phyloP scores from a whole-genome alignment of 208 protist genomes.

The Leishmania mexicana region DNA sequence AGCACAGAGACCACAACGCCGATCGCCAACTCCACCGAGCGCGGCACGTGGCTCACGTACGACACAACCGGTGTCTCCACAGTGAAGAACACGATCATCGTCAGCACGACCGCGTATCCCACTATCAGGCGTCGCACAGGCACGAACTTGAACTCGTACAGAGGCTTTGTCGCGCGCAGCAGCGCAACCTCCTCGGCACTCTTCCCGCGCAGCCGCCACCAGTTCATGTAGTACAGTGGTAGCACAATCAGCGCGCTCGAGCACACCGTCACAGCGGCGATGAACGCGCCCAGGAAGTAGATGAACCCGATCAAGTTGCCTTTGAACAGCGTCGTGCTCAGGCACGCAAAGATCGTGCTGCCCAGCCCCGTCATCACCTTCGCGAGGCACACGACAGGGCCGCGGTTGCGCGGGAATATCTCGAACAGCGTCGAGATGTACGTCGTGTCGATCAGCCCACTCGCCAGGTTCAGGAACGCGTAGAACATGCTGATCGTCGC shows the following conservation, averaged over 20 bases:
- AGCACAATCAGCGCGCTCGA: slow-evolving; percentile 35
- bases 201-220: slow-evolving; percentile 38
- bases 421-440: slow-evolving; percentile 46
- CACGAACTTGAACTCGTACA: slow-evolving; percentile 39
- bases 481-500: slow-evolving; percentile 43
- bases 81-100: slow-evolving; percentile 43
- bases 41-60: slow-evolving; percentile 29
- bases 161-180: slow-evolving; percentile 21
- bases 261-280: slow-evolving; percentile 26
- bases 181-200: slow-evolving; percentile 30
- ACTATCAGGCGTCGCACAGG: slow-evolving; percentile 30
- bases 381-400: slow-evolving; percentile 41
- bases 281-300: slow-evolving; percentile 40
- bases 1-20: slow-evolving; percentile 39
- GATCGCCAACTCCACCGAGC: slow-evolving; percentile 29
- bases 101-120: slow-evolving; percentile 34
- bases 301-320: slow-evolving; percentile 34
- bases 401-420: slow-evolving; percentile 49
- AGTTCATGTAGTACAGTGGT: slow-evolving; percentile 55
- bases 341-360: slow-evolving; percentile 35
- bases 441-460: slow-evolving; percentile 37
- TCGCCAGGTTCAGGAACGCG: slow-evolving; percentile 39
- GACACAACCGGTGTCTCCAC: slow-evolving; percentile 38
- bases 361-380: slow-evolving; percentile 58
- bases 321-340: slow-evolving; percentile 44